Conservation (phyloP, 768 basidiomycete species). For the Suillus lakei region DNA sequence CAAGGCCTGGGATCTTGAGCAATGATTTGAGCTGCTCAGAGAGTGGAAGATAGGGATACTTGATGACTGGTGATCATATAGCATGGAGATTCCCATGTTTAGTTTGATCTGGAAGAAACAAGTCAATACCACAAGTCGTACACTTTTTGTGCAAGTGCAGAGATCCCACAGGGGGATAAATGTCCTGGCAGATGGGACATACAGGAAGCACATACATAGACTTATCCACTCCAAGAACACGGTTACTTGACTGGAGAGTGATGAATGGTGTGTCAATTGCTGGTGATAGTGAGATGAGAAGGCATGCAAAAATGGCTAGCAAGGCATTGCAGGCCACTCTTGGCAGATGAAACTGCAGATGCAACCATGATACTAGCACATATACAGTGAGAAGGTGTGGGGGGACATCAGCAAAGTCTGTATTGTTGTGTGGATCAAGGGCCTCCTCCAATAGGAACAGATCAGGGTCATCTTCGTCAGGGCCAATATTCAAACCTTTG, state of each 20-base stretch:
- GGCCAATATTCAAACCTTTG: background rate
- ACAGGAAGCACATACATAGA: slow-evolving; percentile 24
- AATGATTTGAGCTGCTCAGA: slow-evolving; percentile 13
- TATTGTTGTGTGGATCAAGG: background rate
- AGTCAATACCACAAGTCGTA: background rate
- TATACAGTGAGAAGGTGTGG: slow-evolving; percentile 30
- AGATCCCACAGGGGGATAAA: slow-evolving; percentile 16
- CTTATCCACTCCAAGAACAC: slow-evolving; percentile 22
- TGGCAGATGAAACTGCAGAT: slow-evolving; percentile 30
- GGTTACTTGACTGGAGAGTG: slow-evolving; percentile 27
- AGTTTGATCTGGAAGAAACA: slow-evolving; percentile 7
- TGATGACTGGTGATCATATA: slow-evolving; percentile 2
- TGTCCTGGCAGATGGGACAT: slow-evolving; percentile 27
- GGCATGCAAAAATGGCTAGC: slow-evolving; percentile 19
- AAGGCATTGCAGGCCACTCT: slow-evolving; percentile 32
- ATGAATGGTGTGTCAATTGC: slow-evolving; percentile 18
- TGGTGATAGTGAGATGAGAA: slow-evolving; percentile 14
- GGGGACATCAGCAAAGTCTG: slow-evolving; percentile 18
- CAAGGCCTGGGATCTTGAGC: slow-evolving; percentile 25
- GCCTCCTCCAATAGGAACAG: slow-evolving; percentile 21
- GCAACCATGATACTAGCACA: slow-evolving; percentile 31
- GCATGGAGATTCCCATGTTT: slow-evolving; percentile 6
- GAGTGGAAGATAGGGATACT: slow-evolving; percentile 12
- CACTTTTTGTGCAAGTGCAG: slow-evolving; percentile 10
- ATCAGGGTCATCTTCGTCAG: background rate